A percentile compares a stretch with the other conserved stretches of the same genome.
phyloP scores from a whole-genome alignment of 164 flowering plant species.

The Nelumbo lutea region DNA sequence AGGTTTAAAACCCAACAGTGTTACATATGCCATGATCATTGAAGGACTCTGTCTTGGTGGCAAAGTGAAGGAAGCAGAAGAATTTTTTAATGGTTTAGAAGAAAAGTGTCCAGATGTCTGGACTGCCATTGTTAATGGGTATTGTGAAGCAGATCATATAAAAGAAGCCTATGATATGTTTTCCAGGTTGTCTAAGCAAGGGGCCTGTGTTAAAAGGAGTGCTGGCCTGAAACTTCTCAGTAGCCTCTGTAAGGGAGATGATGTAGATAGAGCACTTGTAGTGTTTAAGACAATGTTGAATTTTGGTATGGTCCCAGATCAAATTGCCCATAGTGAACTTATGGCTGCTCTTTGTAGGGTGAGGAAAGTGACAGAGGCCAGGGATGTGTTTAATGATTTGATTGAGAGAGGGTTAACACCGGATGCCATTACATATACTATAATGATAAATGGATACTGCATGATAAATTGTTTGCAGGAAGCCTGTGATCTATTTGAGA shows the following conservation, averaged over 20 bases:
- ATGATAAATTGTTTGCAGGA: slow-evolving; percentile 38
- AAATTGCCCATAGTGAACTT: slow-evolving; percentile 35
- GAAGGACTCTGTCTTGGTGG: slow-evolving; percentile 64
- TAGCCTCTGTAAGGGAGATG: slow-evolving; percentile 40
- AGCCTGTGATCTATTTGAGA: slow-evolving; percentile 48
- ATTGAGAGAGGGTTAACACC: slow-evolving; percentile 36
- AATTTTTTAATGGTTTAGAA: slow-evolving; percentile 33
- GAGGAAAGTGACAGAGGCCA: slow-evolving; percentile 49
- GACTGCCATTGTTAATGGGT: slow-evolving; percentile 65
- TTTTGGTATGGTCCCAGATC: slow-evolving; percentile 26
- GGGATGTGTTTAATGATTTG: slow-evolving; percentile 36
- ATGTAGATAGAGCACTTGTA: slow-evolving; percentile 32
- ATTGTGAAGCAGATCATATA: slow-evolving; percentile 38
- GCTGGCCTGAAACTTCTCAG: slow-evolving; percentile 42
- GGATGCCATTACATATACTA: slow-evolving; percentile 54
- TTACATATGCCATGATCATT: slow-evolving; percentile 46
- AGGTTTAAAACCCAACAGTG: slow-evolving; percentile 42
- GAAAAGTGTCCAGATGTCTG: slow-evolving; percentile 40
- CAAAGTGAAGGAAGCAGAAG: slow-evolving; percentile 61
- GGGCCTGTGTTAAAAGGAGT: slow-evolving; percentile 21
- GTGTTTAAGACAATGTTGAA: slow-evolving; percentile 33
- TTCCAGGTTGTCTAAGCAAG: slow-evolving; percentile 26
- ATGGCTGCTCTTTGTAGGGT: slow-evolving; percentile 46
- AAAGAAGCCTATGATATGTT: slow-evolving; percentile 47
- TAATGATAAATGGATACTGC: slow-evolving; percentile 64